Percentiles rank a stretch among this genome's conserved stretches.
Evolutionary conservation across 78 protist species (phyloP).

Genomic region (Polysphondylium violaceum): DNA sequence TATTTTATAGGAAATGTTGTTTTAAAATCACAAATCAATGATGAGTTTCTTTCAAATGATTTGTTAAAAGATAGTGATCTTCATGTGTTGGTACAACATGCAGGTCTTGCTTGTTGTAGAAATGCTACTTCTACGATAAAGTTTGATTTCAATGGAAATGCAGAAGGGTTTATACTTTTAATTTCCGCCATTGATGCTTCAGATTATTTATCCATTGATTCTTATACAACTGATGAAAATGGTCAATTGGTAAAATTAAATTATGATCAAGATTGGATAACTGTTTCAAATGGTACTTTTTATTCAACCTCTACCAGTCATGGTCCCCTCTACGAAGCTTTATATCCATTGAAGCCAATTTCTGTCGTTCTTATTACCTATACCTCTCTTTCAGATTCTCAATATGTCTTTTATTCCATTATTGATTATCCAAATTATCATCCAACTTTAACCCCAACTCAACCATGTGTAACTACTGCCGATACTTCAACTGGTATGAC

Average conservation of each 20-base stretch:
- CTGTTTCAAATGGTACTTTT: not conserved
- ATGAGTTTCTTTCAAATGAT: not conserved
- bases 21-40: constrained; percentile 16
- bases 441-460: not conserved
- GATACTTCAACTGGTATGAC: not conserved
- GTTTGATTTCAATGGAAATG: not conserved
- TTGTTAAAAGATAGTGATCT: not conserved
- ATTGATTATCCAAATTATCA: not conserved
- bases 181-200: constrained; percentile 1
- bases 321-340: not conserved
- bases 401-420: constrained; percentile 29
- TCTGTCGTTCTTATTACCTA: not conserved
- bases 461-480: not conserved
- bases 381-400: constrained; percentile 12
- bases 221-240: not conserved
- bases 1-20: constrained; percentile 8
- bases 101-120: constrained; percentile 13
- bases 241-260: not conserved
- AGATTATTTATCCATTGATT: not conserved
- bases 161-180: not conserved
- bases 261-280: not conserved
- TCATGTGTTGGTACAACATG: not conserved
- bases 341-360: not conserved
- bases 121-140: constrained; percentile 11
- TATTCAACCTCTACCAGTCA: not conserved